Conservation (phyloP, 108 stramenopile species). For the Stephanodiscus triporus region DNA sequence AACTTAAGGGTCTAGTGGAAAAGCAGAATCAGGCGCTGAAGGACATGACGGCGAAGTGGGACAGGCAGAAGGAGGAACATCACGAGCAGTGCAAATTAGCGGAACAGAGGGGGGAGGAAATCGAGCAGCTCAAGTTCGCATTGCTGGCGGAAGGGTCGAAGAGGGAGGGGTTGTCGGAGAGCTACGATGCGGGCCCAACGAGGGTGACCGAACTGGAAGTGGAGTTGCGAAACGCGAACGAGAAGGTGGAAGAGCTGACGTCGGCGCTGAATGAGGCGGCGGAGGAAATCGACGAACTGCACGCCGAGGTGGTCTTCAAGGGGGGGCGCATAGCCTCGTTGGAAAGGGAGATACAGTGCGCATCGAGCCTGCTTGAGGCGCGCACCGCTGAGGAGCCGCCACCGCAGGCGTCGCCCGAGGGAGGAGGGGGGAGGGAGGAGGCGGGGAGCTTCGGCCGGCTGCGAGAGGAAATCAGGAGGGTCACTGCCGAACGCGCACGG, state of each 20-base stretch:
- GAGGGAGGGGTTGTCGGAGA: constrained; percentile 10
- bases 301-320: constrained; percentile 39
- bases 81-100: constrained; percentile 21
- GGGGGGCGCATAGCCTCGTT: constrained; percentile 29
- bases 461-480: constrained; percentile 46
- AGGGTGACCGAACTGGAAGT: constrained; percentile 29
- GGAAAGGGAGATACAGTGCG: constrained; percentile 48
- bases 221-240: constrained; percentile 30
- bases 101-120: constrained; percentile 18
- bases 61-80: constrained; percentile 22
- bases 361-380: constrained; percentile 14
- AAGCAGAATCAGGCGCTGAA: constrained; percentile 39
- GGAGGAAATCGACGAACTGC: constrained; percentile 52
- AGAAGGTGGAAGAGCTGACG: constrained; percentile 57
- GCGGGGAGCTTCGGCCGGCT: constrained; percentile 37
- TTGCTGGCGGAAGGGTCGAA: constrained; percentile 14
- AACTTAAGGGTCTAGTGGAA: constrained; percentile 44
- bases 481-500: constrained; percentile 38
- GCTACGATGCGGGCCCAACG: constrained; percentile 7
- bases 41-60: constrained; percentile 29
- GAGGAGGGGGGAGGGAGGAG: not conserved
- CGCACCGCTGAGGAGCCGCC: not conserved
- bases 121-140: constrained; percentile 6
- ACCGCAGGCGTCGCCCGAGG: constrained; percentile 8
- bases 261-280: constrained; percentile 49